phyloP scores from a whole-genome alignment of 2,329 filamentous ascomycete species.

The Coccinonectria pachysandricola region DNA sequence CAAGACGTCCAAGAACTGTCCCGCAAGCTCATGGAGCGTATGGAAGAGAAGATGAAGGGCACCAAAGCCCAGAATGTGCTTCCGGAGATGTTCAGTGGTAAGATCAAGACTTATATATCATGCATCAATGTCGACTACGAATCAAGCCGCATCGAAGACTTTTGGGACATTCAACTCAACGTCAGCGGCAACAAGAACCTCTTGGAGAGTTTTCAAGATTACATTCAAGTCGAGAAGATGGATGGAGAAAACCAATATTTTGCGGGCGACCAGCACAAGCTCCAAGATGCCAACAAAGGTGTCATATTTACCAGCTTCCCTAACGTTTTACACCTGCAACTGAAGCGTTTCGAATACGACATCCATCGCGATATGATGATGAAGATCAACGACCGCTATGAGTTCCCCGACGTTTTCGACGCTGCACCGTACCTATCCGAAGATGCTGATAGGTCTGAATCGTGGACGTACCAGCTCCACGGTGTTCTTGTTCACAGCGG shows the following conservation, averaged over 20 bases:
- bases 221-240: slow-evolving; percentile 91
- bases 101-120: slow-evolving; percentile 97
- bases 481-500: slow-evolving; percentile 94
- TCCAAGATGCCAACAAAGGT: slow-evolving; percentile 95
- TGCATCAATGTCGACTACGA: slow-evolving; percentile 99
- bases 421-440: slow-evolving; percentile 79
- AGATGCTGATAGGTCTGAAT: slow-evolving; percentile 75
- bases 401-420: slow-evolving; percentile 77
- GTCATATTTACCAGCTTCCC: slow-evolving; percentile 96
- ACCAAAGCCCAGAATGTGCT: slow-evolving; percentile 84
- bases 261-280: slow-evolving; percentile 76
- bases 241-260: slow-evolving; percentile 98
- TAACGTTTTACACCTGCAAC: slow-evolving; percentile 83
- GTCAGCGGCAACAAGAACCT: slow-evolving; percentile 89
- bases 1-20: slow-evolving; percentile 97
- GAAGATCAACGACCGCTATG: slow-evolving; percentile 93
- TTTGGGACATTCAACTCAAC: slow-evolving; percentile 98
- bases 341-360: slow-evolving; percentile 98
- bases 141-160: slow-evolving; percentile 89
- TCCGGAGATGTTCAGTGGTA: slow-evolving; percentile 86
- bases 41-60: slow-evolving; percentile 97
- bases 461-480: slow-evolving; percentile 87
- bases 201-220: slow-evolving; percentile 90
- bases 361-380: slow-evolving; percentile 95
- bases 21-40: slow-evolving; percentile 90